Evolutionary conservation across 805 yeast genomes (phyloP).

Genomic region (Suhomyces prunicola): DNA sequence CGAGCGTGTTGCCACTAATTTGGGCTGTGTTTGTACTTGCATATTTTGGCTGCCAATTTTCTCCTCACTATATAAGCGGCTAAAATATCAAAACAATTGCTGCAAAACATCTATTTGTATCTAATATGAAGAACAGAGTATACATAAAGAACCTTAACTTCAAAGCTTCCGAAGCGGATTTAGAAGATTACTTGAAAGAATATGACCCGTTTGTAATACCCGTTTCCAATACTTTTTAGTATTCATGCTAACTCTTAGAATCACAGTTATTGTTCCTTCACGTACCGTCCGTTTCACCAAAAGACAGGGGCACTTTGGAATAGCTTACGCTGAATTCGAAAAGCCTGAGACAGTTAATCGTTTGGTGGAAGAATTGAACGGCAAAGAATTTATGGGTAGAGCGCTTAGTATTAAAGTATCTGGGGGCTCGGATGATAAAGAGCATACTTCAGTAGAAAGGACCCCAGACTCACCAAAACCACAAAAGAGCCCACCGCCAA

Average conservation of each 20-base stretch:
- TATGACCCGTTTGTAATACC: conserved; percentile 44
- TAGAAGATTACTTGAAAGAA: conserved; percentile 41
- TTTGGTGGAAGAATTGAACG: conserved; percentile 25
- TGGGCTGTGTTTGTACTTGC: neutral
- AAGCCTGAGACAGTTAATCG: conserved; percentile 24
- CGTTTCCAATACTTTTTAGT: neutral
- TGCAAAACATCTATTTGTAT: conserved; percentile 5
- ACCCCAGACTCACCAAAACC: neutral
- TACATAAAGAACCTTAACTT: conserved; percentile 55
- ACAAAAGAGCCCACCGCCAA: neutral
- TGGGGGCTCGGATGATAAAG: neutral
- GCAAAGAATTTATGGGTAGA: conserved; percentile 33
- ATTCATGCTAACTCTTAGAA: conserved; percentile 8
- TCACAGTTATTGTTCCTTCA: conserved; percentile 51
- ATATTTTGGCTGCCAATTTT: neutral
- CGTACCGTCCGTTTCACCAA: conserved; percentile 49
- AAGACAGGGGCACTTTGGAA: conserved; percentile 52
- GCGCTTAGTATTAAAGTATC: conserved; percentile 16
- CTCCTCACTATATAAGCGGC: neutral
- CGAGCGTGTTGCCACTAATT: no score
- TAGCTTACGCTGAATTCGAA: conserved; percentile 41
- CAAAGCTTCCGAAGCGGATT: conserved; percentile 51
- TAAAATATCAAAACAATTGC: conserved; percentile 8
- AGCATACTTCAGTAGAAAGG: neutral
- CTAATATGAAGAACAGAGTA: conserved; percentile 29